phyloP scores from a whole-genome alignment of 768 basidiomycete genomes.

The Russula virescens region DNA sequence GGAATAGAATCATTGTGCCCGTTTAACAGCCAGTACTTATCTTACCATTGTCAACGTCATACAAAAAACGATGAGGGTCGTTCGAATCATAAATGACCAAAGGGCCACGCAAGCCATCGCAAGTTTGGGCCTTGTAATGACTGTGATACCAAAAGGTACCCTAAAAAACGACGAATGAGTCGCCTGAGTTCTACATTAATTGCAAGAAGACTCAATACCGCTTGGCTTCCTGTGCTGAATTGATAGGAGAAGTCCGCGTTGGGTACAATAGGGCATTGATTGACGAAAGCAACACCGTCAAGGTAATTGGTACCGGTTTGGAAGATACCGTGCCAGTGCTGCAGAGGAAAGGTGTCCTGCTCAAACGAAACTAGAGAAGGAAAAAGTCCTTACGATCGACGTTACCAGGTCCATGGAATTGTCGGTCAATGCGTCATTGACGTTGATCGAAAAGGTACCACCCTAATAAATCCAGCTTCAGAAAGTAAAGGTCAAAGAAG shows the following conservation, averaged over 20 bases:
- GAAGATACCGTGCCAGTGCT: slow-evolving; percentile 54
- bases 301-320: slow-evolving; percentile 38
- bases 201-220: slow-evolving; percentile 33
- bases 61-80: too few relatives aligned
- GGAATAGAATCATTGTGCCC: not conserved
- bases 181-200: slow-evolving; percentile 24
- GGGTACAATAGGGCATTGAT: slow-evolving; percentile 43
- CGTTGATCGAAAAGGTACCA: slow-evolving; percentile 37
- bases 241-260: slow-evolving; percentile 38
- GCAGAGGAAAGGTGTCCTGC: not conserved
- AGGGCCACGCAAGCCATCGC: too few relatives aligned
- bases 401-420: slow-evolving; percentile 43
- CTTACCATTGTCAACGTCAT: not conserved
- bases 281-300: slow-evolving; percentile 38
- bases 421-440: slow-evolving; percentile 40
- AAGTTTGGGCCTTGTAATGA: slow-evolving; percentile 26
- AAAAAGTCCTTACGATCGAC: slow-evolving; percentile 36
- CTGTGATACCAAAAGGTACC: slow-evolving; percentile 31
- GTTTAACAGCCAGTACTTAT: not conserved
- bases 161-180: not conserved
- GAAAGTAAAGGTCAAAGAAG: not conserved
- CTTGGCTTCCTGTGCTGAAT: slow-evolving; percentile 32
- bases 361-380: not conserved
- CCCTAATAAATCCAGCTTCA: slow-evolving; percentile 32
- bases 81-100: too few relatives aligned